phyloP scores from a whole-genome alignment of 2,329 filamentous ascomycete species.

The Aspergillus transmontanensis region DNA sequence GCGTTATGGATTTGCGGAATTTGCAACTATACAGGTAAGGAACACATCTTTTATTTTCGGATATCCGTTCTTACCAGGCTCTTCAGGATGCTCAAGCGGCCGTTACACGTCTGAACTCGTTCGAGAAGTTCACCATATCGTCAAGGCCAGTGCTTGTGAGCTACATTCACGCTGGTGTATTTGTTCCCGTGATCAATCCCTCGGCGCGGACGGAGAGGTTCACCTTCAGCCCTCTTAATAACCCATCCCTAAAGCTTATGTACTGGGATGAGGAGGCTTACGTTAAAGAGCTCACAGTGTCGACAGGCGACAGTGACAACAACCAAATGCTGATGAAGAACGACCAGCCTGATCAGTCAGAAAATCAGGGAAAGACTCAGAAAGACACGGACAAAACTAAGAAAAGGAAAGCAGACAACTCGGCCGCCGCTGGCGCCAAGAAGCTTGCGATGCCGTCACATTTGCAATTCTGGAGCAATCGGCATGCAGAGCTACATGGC shows the following conservation, averaged over 20 bases:
- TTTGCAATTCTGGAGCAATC: conserved; percentile 71
- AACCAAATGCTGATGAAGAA: conserved; percentile 23
- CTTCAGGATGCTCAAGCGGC: conserved; percentile 70
- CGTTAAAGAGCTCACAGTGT: conserved; percentile 64
- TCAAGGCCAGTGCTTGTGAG: conserved; percentile 71
- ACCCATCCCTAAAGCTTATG: conserved; percentile 66
- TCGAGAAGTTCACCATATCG: conserved; percentile 75
- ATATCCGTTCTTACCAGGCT: neutral
- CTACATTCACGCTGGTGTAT: conserved; percentile 83
- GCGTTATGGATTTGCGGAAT: conserved; percentile 84
- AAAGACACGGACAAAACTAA: conserved; percentile 50
- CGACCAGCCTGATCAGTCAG: conserved; percentile 20
- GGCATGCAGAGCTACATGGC: conserved; percentile 68
- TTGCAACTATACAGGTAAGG: conserved; percentile 65
- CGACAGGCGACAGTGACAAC: conserved; percentile 51
- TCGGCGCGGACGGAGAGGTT: conserved; percentile 61
- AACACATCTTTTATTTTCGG: neutral
- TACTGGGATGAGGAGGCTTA: conserved; percentile 79
- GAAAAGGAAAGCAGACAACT: conserved; percentile 50
- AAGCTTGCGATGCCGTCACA: conserved; percentile 63
- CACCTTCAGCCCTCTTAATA: conserved; percentile 71
- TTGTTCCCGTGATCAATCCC: conserved; percentile 70
- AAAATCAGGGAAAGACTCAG: conserved; percentile 32
- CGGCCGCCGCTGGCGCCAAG: conserved; percentile 37
- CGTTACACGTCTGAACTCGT: conserved; percentile 69